Evolutionary conservation across 805 yeast genomes (phyloP).

Genomic region (Blastobotrys peoriensis): DNA sequence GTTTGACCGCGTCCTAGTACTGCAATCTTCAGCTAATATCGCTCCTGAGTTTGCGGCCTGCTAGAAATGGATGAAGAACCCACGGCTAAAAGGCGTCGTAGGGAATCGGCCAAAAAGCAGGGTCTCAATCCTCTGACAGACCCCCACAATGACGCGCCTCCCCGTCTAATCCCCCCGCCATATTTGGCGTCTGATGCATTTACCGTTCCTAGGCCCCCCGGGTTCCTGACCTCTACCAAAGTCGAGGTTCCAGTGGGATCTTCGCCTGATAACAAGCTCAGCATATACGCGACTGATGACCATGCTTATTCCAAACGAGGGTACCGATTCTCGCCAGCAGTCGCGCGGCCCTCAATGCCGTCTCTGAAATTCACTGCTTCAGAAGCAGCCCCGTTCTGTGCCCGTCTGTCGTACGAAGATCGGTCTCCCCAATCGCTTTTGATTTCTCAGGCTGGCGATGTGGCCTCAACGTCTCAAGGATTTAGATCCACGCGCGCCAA

Average conservation of each 20-base stretch:
- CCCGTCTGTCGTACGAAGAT: constrained; percentile 61
- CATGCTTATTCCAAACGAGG: constrained; percentile 75
- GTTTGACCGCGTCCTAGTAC: no score
- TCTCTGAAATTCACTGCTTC: constrained; percentile 61
- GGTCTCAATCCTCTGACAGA: not conserved
- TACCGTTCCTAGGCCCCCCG: not conserved
- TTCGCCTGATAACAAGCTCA: not conserved
- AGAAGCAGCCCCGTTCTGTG: constrained; percentile 62
- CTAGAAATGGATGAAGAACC: not conserved
- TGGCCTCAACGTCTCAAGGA: constrained; percentile 59
- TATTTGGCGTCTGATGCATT: not conserved
- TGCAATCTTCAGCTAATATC: no score
- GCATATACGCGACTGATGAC: constrained; percentile 50
- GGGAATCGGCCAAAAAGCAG: constrained; percentile 1
- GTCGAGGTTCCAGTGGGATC: not conserved
- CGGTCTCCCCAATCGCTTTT: constrained; percentile 53
- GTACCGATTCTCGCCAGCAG: constrained; percentile 73
- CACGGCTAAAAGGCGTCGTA: not conserved
- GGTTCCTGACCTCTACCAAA: not conserved
- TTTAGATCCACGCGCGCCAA: constrained; percentile 78
- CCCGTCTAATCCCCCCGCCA: not conserved
- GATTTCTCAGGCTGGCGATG: constrained; percentile 28
- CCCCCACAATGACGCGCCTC: not conserved
- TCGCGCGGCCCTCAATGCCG: constrained; percentile 50
- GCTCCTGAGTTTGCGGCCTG: not conserved